Percentiles rank a stretch among this genome's conserved stretches.
These are phyloP conservation scores for Umbelopsis sp. DNA, from an alignment of 371 early-diverging fungal genomes.

Conservation along the genomic window DNA sequence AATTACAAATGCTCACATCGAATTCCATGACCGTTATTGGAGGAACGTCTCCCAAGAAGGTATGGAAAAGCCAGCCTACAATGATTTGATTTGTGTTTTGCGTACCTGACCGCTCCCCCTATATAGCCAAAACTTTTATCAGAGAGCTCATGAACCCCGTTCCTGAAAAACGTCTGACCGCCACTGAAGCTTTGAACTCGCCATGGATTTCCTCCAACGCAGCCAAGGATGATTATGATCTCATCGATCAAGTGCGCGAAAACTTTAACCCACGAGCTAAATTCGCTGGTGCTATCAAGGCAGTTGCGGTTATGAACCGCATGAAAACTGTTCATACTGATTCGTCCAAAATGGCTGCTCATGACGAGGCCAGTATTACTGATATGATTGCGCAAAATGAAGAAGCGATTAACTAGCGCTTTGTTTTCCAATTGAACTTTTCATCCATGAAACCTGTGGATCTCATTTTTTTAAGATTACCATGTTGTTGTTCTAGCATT, in stretches of 20 bases:
- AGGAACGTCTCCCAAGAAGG: constrained; percentile 74
- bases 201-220: constrained; percentile 77
- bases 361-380: not conserved
- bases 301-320: constrained; percentile 44
- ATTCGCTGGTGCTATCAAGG: constrained; percentile 44
- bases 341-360: not conserved
- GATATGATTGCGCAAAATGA: constrained; percentile 5
- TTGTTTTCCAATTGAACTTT: too few relatives aligned
- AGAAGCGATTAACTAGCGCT: not conserved
- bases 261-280: constrained; percentile 62
- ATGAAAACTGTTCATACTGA: constrained; percentile 22
- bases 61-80: constrained; percentile 19
- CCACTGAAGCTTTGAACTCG: constrained; percentile 80
- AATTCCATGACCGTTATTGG: constrained; percentile 84
- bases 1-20: constrained; percentile 69
- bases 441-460: too few relatives aligned
- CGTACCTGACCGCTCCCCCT: not conserved
- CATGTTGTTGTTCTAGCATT: too few relatives aligned
- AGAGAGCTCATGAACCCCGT: constrained; percentile 74
- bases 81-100: not conserved
- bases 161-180: constrained; percentile 77
- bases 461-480: too few relatives aligned
- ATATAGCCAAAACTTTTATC: constrained; percentile 90
- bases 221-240: constrained; percentile 60
- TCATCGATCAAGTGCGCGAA: constrained; percentile 71